phyloP scores from a whole-genome alignment of 768 basidiomycete genomes.

The Kondoa malvinella region DNA sequence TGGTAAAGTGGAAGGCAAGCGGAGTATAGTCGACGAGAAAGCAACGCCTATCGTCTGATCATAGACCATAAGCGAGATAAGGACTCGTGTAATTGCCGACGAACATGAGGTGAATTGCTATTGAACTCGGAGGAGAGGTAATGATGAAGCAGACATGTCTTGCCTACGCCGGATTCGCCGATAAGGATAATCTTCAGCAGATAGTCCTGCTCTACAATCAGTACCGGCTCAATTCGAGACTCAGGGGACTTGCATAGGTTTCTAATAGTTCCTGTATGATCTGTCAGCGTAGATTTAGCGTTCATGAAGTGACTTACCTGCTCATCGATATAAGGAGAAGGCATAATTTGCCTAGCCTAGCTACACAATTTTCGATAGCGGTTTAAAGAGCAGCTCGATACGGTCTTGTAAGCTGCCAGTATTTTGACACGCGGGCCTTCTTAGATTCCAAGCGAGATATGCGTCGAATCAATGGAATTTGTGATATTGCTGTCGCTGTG shows the following conservation, averaged over 20 bases:
- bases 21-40: conserved; percentile 84
- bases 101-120: neutral
- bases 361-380: no score
- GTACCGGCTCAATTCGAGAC: no score
- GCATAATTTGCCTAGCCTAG: no score
- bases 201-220: conserved; percentile 44
- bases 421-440: no score
- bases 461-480: no score
- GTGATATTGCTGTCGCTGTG: no score
- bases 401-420: no score
- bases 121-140: conserved; percentile 88
- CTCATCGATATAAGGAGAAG: neutral
- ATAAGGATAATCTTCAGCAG: conserved; percentile 97
- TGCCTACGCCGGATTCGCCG: conserved; percentile 39
- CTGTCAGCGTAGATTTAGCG: neutral
- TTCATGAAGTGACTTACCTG: neutral
- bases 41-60: conserved; percentile 91
- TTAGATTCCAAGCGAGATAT: no score
- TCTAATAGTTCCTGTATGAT: neutral
- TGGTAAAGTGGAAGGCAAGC: conserved; percentile 39
- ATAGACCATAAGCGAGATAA: conserved; percentile 18
- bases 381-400: no score
- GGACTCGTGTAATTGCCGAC: neutral
- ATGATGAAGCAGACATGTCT: conserved; percentile 82
- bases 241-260: neutral